These are phyloP conservation scores for Trichoderma endophyticum DNA, from an alignment of 2,329 filamentous ascomycete genomes.

Conservation along the genomic window DNA sequence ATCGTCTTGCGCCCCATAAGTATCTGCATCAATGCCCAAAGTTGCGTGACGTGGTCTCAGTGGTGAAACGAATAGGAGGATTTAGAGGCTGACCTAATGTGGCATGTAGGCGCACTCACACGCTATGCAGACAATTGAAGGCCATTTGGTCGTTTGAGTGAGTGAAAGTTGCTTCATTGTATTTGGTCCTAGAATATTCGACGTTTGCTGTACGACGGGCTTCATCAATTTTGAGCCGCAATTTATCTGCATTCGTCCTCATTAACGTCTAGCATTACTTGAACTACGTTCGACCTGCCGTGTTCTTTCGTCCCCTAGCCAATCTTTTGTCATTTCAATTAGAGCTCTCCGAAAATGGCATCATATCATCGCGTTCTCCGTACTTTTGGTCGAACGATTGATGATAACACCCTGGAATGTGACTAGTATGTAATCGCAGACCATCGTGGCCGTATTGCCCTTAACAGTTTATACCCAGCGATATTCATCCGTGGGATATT, in stretches of 20 bases:
- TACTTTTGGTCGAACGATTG: conserved; percentile 12
- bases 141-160: background rate
- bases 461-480: background rate
- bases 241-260: background rate
- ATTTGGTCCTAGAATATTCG: background rate
- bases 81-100: background rate
- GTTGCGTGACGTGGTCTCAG: conserved; percentile 6
- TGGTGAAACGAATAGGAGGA: background rate
- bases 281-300: background rate
- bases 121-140: background rate
- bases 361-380: conserved; percentile 19
- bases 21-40: conserved; percentile 11
- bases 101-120: background rate
- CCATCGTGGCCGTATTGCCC: background rate
- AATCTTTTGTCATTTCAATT: background rate
- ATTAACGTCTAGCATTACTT: background rate
- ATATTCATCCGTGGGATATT: conserved; percentile 18
- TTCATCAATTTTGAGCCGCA: background rate
- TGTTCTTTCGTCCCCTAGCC: background rate
- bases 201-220: background rate
- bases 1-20: background rate
- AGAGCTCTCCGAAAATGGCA: background rate
- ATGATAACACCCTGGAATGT: conserved; percentile 15
- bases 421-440: conserved; percentile 10
- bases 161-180: background rate